These are phyloP conservation scores for Neurospora discreta DNA, from an alignment of 495 filamentous ascomycete species.

Conservation along the genomic window DNA sequence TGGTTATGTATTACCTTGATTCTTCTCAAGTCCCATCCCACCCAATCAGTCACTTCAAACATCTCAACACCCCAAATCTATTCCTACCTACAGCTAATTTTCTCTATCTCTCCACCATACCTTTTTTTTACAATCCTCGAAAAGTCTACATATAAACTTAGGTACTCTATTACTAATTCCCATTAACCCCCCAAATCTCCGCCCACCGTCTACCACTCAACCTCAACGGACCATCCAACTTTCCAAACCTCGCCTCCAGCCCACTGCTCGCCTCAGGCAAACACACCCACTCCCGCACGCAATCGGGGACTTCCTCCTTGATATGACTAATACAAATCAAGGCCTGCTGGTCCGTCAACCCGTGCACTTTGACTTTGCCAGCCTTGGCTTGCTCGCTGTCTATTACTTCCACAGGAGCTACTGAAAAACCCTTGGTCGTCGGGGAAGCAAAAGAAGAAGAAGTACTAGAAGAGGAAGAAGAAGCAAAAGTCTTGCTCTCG, in stretches of 20 bases:
- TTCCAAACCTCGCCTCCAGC: conserved; percentile 44
- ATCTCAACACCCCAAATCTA: not conserved
- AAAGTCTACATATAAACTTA: too few species aligned
- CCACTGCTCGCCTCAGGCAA: conserved; percentile 54
- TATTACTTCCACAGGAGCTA: conserved; percentile 18
- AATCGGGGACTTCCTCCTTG: conserved; percentile 77
- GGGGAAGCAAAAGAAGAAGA: not conserved
- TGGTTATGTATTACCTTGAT: too few species aligned
- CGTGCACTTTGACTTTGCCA: conserved; percentile 33
- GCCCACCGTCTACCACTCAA: conserved; percentile 43
- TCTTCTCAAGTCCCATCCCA: too few species aligned
- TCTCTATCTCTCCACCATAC: not conserved
- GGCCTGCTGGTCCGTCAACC: conserved; percentile 58
- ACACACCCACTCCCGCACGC: conserved; percentile 69
- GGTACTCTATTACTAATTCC: not conserved
- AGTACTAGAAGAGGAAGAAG: not conserved
- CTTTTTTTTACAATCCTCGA: not conserved
- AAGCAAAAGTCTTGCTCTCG: conserved; percentile 29
- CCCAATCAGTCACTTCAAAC: too few species aligned
- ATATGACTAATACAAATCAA: conserved; percentile 81
- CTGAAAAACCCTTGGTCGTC: not conserved
- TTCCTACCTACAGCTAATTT: not conserved
- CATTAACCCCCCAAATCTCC: conserved; percentile 44
- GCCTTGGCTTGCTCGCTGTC: conserved; percentile 28
- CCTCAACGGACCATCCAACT: conserved; percentile 43